phyloP scores from a whole-genome alignment of 805 yeast genomes.

The Suhomyces tanzawaensis region DNA sequence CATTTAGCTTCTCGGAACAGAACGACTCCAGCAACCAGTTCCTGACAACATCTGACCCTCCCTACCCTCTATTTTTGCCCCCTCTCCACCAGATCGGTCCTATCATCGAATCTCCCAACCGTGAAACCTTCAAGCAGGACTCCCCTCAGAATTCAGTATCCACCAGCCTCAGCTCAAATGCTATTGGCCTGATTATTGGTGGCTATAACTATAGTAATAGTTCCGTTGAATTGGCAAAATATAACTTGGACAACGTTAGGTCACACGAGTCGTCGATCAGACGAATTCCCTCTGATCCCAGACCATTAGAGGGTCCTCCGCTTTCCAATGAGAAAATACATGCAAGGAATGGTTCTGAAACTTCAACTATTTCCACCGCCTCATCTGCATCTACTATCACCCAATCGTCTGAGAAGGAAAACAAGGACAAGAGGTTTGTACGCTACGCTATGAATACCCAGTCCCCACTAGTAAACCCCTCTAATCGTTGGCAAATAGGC shows the following conservation, averaged over 20 bases:
- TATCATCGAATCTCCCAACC: slow-evolving; percentile 14
- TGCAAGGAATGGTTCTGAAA: slow-evolving; percentile 33
- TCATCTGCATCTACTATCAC: slow-evolving; percentile 32
- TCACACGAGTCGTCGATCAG: slow-evolving; percentile 1
- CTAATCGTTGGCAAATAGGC: slow-evolving; percentile 71
- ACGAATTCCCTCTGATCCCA: neutral
- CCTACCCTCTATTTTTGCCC: slow-evolving; percentile 2
- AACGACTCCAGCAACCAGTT: slow-evolving; percentile 23
- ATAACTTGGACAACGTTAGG: slow-evolving; percentile 1
- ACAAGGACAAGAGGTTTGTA: slow-evolving; percentile 40
- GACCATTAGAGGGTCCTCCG: neutral
- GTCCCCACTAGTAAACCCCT: slow-evolving; percentile 15
- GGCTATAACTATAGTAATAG: slow-evolving; percentile 28
- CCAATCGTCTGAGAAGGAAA: slow-evolving; percentile 22
- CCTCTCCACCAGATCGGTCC: slow-evolving; percentile 15
- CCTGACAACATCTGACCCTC: slow-evolving; percentile 11
- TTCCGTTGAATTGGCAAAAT: slow-evolving; percentile 13
- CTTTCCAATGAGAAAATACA: slow-evolving; percentile 14
- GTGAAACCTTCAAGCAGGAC: slow-evolving; percentile 2
- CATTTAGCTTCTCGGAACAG: slow-evolving; percentile 26
- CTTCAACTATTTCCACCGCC: slow-evolving; percentile 31
- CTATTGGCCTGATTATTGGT: slow-evolving; percentile 29
- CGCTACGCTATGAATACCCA: slow-evolving; percentile 43
- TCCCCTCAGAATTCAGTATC: slow-evolving; percentile 20
- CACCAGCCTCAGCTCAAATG: slow-evolving; percentile 21